Conservation (phyloP, 1,284 basidiomycete genomes). For the Trichosporon asahii region DNA sequence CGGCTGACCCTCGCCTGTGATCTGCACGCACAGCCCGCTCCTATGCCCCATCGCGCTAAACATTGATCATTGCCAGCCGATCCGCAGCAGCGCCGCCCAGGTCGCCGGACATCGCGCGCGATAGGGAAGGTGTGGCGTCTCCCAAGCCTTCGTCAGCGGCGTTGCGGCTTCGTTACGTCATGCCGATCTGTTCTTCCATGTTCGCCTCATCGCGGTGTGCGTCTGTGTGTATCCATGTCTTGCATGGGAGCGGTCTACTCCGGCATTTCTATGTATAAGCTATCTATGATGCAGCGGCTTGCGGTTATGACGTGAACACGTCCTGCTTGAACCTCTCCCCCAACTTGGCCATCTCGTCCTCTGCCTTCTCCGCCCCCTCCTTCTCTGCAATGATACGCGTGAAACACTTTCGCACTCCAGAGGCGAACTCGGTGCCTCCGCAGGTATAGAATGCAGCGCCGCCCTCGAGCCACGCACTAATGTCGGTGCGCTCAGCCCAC, state of each 20-base stretch:
- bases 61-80: no score
- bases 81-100: no score
- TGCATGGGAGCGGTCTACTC: background rate
- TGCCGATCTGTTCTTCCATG: background rate
- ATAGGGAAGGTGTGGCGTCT: background rate
- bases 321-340: background rate
- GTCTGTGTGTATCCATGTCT: no score
- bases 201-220: background rate
- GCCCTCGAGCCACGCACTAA: constrained; percentile 44
- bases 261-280: background rate
- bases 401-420: background rate
- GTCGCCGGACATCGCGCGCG: no score
- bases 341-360: background rate
- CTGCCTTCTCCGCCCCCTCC: background rate
- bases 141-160: no score
- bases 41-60: no score
- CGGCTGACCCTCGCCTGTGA: no score
- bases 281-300: background rate
- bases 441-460: constrained; percentile 57
- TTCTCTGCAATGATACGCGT: background rate
- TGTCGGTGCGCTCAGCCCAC: constrained; percentile 53
- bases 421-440: constrained; percentile 36
- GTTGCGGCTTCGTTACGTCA: background rate
- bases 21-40: background rate
- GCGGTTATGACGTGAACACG: background rate